Evolutionary conservation across 2,329 filamentous ascomycete species (phyloP).

Genomic region (Fusarium illudens): DNA sequence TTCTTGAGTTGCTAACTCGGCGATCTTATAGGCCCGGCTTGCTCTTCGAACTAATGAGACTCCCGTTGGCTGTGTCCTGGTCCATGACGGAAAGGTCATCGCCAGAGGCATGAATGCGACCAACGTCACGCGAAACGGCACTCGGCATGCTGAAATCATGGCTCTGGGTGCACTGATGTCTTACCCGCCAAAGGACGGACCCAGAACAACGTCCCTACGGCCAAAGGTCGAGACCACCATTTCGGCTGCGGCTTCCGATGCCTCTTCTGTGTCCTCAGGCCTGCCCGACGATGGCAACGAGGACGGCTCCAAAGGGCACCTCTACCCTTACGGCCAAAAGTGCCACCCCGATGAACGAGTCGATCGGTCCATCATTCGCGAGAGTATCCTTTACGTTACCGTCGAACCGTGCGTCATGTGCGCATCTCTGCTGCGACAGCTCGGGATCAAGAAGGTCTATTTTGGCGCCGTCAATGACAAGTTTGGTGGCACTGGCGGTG

Average conservation of each 20-base stretch:
- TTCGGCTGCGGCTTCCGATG: slow-evolving; percentile 36
- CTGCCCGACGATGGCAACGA: slow-evolving; percentile 58
- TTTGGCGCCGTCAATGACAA: slow-evolving; percentile 97
- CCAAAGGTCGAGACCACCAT: slow-evolving; percentile 44
- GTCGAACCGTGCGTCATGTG: slow-evolving; percentile 99
- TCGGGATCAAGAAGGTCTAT: slow-evolving; percentile 87
- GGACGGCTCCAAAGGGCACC: slow-evolving; percentile 62
- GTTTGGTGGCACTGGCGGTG: slow-evolving; percentile 94
- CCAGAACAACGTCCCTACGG: slow-evolving; percentile 45
- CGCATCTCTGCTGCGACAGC: slow-evolving; percentile 88
- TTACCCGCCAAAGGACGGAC: slow-evolving; percentile 45
- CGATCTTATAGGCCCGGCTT: slow-evolving; percentile 72
- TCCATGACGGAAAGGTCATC: slow-evolving; percentile 80
- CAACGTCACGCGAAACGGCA: slow-evolving; percentile 89
- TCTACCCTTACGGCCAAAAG: slow-evolving; percentile 70
- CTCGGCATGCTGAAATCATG: slow-evolving; percentile 94
- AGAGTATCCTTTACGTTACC: slow-evolving; percentile 89
- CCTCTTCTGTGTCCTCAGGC: slow-evolving; percentile 34
- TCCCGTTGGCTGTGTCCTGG: slow-evolving; percentile 94
- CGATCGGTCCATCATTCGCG: slow-evolving; percentile 71
- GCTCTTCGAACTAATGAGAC: slow-evolving; percentile 90
- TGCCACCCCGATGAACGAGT: slow-evolving; percentile 65
- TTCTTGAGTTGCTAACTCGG: slow-evolving; percentile 20
- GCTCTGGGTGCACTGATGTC: slow-evolving; percentile 71
- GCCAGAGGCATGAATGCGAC: slow-evolving; percentile 97